phyloP scores from a whole-genome alignment of 768 basidiomycete genomes.

The Porpolomopsis calyptriformis region DNA sequence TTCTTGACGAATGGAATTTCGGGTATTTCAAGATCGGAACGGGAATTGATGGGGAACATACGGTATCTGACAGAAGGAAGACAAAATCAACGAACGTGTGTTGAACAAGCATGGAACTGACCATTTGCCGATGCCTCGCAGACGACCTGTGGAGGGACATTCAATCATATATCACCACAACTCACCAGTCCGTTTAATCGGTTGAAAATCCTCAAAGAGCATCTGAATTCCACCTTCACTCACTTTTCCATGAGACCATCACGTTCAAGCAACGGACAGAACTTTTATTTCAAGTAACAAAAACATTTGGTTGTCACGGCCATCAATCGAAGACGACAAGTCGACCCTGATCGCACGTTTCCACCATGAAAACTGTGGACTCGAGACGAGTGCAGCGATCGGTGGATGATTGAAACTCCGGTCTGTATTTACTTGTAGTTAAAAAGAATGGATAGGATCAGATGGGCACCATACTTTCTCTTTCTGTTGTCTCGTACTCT shows the following conservation, averaged over 20 bases:
- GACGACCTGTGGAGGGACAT: slow-evolving; percentile 30
- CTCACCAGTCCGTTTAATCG: slow-evolving; percentile 21
- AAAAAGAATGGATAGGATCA: no score
- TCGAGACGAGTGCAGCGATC: no score
- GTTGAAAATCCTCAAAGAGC: no score
- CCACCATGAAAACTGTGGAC: no score
- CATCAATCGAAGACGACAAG: slow-evolving; percentile 26
- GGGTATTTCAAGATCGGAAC: no score
- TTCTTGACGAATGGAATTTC: no score
- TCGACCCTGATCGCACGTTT: slow-evolving; percentile 28
- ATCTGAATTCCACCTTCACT: no score
- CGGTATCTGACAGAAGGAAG: slow-evolving; percentile 19
- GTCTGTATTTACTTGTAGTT: no score
- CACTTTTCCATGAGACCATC: slow-evolving; percentile 28
- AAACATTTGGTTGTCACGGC: slow-evolving; percentile 16
- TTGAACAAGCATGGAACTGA: slow-evolving; percentile 22
- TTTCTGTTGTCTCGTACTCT: no score
- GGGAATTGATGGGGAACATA: no score
- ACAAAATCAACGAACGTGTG: slow-evolving; percentile 24
- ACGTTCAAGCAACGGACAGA: slow-evolving; percentile 28
- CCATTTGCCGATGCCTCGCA: slow-evolving; percentile 27
- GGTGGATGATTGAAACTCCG: no score
- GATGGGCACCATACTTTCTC: no score
- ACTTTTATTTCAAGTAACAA: not conserved
- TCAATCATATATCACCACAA: slow-evolving; percentile 26